Percentiles rank a stretch among this genome's conserved stretches.
Conservation (phyloP, 2,329 filamentous ascomycete species). For the Monilinia laxa region DNA sequence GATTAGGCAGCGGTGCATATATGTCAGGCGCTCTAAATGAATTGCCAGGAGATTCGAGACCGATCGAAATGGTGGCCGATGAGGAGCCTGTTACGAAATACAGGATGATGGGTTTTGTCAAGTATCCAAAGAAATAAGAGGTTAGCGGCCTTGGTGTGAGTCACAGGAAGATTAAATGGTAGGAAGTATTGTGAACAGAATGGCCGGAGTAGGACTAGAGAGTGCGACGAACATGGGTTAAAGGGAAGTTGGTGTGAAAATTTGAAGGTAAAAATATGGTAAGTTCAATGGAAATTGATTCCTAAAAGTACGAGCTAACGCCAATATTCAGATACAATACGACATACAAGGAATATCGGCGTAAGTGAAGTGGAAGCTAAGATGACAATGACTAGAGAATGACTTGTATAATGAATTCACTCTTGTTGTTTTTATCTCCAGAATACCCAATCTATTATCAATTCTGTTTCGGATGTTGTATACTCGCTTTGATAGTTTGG, state of each 20-base stretch:
- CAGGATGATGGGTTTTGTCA: conserved; percentile 22
- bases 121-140: background rate
- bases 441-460: too few species aligned
- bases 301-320: too few species aligned
- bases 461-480: too few species aligned
- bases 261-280: too few species aligned
- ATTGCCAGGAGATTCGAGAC: conserved; percentile 12
- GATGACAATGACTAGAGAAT: too few species aligned
- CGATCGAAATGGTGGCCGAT: conserved; percentile 19
- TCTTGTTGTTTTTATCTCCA: too few species aligned
- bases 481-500: background rate
- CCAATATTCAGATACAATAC: too few species aligned
- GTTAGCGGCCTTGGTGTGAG: background rate
- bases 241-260: background rate
- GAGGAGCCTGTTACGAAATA: conserved; percentile 21
- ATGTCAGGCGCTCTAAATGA: conserved; percentile 12
- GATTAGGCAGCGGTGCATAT: background rate
- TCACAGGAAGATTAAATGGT: background rate
- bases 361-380: too few species aligned
- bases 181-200: background rate
- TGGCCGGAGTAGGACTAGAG: background rate
- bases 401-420: too few species aligned
- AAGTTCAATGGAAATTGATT: too few species aligned
- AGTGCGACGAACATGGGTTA: background rate
- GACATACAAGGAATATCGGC: too few species aligned